Evolutionary conservation across 2,329 filamentous ascomycete genomes (phyloP), one percentile per base, ranked within the genome.

Genomic region (Pseudogymnoascus sp.): DNA sequence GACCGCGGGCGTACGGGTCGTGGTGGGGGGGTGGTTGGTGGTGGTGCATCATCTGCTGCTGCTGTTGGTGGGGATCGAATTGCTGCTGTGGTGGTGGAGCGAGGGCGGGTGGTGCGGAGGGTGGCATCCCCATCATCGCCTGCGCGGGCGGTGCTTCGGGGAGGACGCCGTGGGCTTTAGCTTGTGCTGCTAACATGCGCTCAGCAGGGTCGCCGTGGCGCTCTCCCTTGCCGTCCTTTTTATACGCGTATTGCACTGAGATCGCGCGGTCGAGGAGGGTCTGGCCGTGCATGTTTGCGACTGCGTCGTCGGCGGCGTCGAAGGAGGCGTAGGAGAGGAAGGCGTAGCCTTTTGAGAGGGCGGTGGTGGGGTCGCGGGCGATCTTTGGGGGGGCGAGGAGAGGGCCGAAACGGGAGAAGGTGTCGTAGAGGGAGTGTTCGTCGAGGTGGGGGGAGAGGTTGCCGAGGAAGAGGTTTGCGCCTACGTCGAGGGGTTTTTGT

Each of bases 161-260:
- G 61, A 91, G 85, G 65, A 99, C 90, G 71, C 96, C 96, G 75
- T 97, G 91, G 74, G 93, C 93, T 78, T 93, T 93, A 63, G 93
- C 95, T 77, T 97, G 90, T 28, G 89, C 88, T 31, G 95, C 95
- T 56, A 99, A 84, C 79, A 91, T 89, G 72, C 95, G 84, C 78
- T 99, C 95, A 31, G 95, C 95, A 70, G 92, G 85, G 74, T 99
- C 95, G 70, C 95, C 95, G 74, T 99, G 95, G 64, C 95, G 83
- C 78, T 98, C 93, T 70, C 93, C 93, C 78, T 96, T 96, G 69
- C 95, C 95, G 72, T 99, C 95, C 78, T 98, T 98, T 82, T 99
- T 99, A 84, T 96, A 98, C 40, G 95, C 95, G 76, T 98, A 99
- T 77, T 98, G 93, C 50, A 99, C 95, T 2, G 89, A 90, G 70